A percentile compares a stretch with the other conserved stretches of the same genome.
Conservation (phyloP, 345 rosid genomes). For the Melaleuca alternifolia region DNA sequence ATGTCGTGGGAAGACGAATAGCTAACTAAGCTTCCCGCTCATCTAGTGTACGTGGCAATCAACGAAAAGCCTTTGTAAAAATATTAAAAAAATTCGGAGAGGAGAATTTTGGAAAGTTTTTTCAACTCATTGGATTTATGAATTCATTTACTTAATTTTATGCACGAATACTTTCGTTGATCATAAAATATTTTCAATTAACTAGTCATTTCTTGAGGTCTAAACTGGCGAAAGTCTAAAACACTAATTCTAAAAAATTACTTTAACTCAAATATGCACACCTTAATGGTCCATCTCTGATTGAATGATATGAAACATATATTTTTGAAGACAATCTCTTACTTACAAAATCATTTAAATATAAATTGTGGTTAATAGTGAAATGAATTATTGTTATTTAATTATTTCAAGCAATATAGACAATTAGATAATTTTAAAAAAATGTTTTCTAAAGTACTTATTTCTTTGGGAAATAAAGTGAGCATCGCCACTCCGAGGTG, state of each 20-base stretch:
- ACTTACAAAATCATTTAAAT: not conserved
- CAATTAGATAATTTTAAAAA: fast-evolving
- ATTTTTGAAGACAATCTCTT: fast-evolving
- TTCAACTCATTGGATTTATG: too few relatives aligned
- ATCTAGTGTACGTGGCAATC: too few relatives aligned
- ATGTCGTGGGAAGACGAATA: fast-evolving
- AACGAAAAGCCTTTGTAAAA: not conserved
- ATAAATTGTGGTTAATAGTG: fast-evolving
- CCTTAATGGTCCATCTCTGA: too few relatives aligned
- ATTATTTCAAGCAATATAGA: not conserved
- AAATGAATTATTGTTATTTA: fast-evolving
- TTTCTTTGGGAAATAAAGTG: fast-evolving
- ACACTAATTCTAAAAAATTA: too few relatives aligned
- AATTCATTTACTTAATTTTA: too few relatives aligned
- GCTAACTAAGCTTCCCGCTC: fast-evolving
- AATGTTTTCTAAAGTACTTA: fast-evolving
- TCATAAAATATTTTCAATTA: too few relatives aligned
- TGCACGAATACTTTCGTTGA: too few relatives aligned
- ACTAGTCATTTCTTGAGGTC: too few relatives aligned
- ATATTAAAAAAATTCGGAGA: too few relatives aligned
- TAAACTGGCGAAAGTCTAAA: too few relatives aligned
- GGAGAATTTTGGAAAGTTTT: too few relatives aligned
- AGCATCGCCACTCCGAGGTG: not conserved
- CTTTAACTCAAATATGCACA: too few relatives aligned
- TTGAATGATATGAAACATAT: fast-evolving